Base-by-base conservation (phyloP, 805 yeast genomes). In the Kazachstania kunashirensis region DNA sequence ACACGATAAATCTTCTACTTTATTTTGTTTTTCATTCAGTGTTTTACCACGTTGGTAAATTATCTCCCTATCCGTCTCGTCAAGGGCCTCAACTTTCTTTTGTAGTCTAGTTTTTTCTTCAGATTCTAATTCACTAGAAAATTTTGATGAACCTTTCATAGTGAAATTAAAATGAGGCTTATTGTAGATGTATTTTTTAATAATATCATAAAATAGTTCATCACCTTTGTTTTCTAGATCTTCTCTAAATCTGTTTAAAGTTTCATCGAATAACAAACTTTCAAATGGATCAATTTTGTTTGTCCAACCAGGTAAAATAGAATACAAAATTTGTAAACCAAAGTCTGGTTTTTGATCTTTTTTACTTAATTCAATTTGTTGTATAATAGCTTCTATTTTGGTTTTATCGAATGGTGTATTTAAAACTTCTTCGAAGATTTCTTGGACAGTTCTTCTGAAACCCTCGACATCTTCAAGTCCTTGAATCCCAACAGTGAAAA, bases 261-360 rank as follows among this genome's bases (percentile, higher is more conserved):
- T 65, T 9, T 66, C 67, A 45, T 82, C 81, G 60, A 84, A 81
- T 38, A 77, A 76, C 33, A 92, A 61, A 3, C 71, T 48, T 10
- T 75, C 70, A 46, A 89, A 65, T 2, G 94, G 94, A 57, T 84
- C 84, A n/a, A 74, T 71, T 16, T 73, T 75, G 54, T 85, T 85
- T 35, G 82, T 78, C 84, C 96, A 86, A 8, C 84, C 77, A 7
- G 95, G 84, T n/a, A 84, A 71, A 7, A 92, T 44, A 1, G 84
- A 70, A 53, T 75, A 75, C 24, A 89, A 65, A 32, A 89, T 55
- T 25, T 77, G 77, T 65, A 92, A 63, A 9, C 98, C 98, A 63
- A 85, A 92, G 42, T 84, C 83, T 0, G 97, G 79, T 47, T 80
- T 86, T 44, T 86, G 94, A 47, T 85, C 88, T 48, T 84, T 84